phyloP scores from a whole-genome alignment of 176 grass and related monocot species.

The Zoysia japonica region DNA sequence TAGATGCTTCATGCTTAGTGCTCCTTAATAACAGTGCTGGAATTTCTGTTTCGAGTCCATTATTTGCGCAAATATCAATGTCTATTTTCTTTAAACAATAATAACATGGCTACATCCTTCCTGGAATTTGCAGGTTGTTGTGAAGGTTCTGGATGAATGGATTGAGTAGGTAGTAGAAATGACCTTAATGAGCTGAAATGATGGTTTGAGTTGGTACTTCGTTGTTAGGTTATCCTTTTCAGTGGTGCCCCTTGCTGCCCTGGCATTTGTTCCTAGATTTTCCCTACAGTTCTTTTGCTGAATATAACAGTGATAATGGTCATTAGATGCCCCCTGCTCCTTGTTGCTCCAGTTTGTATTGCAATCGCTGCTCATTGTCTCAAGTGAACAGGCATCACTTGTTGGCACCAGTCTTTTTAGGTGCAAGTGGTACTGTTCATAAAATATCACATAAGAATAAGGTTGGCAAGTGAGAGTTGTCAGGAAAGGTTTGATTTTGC shows the following conservation, averaged over 20 bases:
- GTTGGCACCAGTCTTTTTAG: background rate
- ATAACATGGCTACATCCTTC: slow-evolving; percentile 26
- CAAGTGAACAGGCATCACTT: slow-evolving; percentile 12
- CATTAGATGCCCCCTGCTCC: slow-evolving; percentile 21
- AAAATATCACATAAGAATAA: slow-evolving; percentile 2
- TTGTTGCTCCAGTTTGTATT: background rate
- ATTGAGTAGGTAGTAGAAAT: slow-evolving; percentile 39
- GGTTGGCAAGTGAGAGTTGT: slow-evolving; percentile 13
- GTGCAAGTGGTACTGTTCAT: slow-evolving; percentile 10
- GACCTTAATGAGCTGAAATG: slow-evolving; percentile 50
- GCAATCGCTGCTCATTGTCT: slow-evolving; percentile 14
- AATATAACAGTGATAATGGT: slow-evolving; percentile 43
- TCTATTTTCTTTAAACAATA: background rate
- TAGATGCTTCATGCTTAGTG: slow-evolving; percentile 13
- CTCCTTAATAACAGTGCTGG: background rate
- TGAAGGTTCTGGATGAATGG: slow-evolving; percentile 52
- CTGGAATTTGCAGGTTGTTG: slow-evolving; percentile 40
- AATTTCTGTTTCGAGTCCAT: background rate
- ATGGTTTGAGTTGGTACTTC: slow-evolving; percentile 60
- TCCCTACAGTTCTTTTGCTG: slow-evolving; percentile 39
- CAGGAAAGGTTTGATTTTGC: slow-evolving; percentile 30
- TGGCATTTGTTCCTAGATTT: slow-evolving; percentile 49
- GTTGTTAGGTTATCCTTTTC: slow-evolving; percentile 51
- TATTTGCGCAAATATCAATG: no score
- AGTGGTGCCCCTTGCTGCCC: slow-evolving; percentile 24